phyloP scores from a whole-genome alignment of 2,329 filamentous ascomycete genomes.

The Colletotrichum caudatum region DNA sequence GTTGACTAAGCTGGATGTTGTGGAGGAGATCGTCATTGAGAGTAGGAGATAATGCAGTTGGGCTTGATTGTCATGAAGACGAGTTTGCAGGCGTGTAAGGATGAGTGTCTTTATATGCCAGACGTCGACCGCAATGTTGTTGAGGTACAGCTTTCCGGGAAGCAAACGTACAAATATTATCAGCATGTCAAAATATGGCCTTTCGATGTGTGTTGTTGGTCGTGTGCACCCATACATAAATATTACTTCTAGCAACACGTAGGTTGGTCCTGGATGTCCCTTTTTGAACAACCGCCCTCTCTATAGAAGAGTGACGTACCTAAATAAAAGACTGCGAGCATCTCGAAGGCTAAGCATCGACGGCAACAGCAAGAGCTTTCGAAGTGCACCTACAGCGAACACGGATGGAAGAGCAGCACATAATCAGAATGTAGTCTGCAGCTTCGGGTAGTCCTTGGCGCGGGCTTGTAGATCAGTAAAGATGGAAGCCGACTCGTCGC shows the following conservation, averaged over 20 bases:
- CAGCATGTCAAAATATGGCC: not conserved
- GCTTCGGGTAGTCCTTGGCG: conserved; percentile 72
- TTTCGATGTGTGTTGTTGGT: not conserved
- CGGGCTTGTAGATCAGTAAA: conserved; percentile 60
- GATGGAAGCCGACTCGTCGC: conserved; percentile 59
- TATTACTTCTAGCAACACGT: not conserved
- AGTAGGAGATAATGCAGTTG: not conserved
- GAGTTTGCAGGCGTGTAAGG: not conserved
- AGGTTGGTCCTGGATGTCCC: not conserved
- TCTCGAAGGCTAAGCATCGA: not conserved
- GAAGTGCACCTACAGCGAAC: not conserved
- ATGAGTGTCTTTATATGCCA: not conserved
- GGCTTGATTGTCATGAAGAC: not conserved
- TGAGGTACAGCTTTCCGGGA: not conserved
- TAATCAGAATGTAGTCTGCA: conserved; percentile 67
- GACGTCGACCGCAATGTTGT: too few relatives aligned
- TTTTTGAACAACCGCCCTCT: not conserved
- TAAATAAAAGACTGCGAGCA: not conserved
- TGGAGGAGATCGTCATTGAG: conserved; percentile 43
- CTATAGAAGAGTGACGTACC: not conserved
- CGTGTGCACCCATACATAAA: not conserved
- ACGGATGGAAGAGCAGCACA: too few relatives aligned
- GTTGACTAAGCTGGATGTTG: conserved; percentile 44
- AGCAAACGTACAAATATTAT: not conserved
- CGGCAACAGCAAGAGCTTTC: not conserved